phyloP scores from a whole-genome alignment of 495 filamentous ascomycete species.

The Penicillium taxi region DNA sequence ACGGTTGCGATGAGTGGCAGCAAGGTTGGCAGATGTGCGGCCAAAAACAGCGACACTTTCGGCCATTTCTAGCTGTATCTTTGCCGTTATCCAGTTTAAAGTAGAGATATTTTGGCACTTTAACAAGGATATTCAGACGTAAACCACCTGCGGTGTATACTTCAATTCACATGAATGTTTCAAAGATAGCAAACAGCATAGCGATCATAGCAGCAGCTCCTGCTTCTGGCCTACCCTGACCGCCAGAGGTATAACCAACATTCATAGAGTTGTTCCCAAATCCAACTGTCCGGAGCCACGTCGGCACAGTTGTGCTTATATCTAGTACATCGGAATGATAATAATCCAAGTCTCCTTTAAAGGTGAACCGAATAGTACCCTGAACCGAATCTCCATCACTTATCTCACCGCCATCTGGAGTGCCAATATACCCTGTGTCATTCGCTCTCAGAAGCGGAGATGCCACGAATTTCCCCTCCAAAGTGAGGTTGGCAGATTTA shows the following conservation, averaged over 20 bases:
- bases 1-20: conserved; percentile 4
- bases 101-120: conserved; percentile 9
- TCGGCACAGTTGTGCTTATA: conserved; percentile 4
- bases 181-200: no score
- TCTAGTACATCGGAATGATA: conserved; percentile 13
- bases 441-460: conserved; percentile 1
- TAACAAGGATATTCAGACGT: no score
- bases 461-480: conserved; percentile 5
- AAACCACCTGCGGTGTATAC: no score
- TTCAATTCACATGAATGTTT: no score
- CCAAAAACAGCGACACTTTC: conserved; percentile 8
- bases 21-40: conserved; percentile 13
- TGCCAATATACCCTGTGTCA: no score
- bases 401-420: no score
- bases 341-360: conserved; percentile 7
- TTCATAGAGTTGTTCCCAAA: conserved; percentile 14
- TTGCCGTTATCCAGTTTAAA: conserved; percentile 11
- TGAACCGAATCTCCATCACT: no score
- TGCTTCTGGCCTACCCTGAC: no score
- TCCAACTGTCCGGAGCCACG: conserved; percentile 8
- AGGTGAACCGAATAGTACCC: conserved; percentile 8
- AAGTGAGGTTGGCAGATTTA: conserved; percentile 8
- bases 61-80: conserved; percentile 4
- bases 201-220: no score
- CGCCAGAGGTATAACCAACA: no score